Evolutionary conservation across 108 stramenopile genomes (phyloP).

Genomic region (Nitzschia inconspicua): DNA sequence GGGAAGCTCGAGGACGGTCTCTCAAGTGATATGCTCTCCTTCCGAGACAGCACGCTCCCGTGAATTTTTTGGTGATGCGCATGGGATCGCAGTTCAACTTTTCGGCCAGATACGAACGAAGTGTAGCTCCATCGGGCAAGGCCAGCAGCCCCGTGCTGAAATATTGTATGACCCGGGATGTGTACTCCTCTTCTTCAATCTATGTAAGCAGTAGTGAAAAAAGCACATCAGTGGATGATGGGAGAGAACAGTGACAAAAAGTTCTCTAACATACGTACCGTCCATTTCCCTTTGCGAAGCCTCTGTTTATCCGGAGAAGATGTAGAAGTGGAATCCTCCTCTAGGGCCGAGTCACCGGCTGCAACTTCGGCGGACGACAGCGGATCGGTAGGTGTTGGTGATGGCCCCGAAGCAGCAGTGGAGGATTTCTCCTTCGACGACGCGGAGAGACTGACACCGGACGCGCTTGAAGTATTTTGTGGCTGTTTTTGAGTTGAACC

Average conservation of each 20-base stretch:
- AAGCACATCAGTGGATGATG: not conserved
- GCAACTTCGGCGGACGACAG: too few species aligned
- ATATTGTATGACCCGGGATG: slow-evolving; percentile 89
- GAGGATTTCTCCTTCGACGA: too few species aligned
- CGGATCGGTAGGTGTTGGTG: too few species aligned
- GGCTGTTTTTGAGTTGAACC: too few species aligned
- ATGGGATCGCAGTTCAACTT: slow-evolving; percentile 96
- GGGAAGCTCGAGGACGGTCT: slow-evolving; percentile 50
- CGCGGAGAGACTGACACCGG: too few species aligned
- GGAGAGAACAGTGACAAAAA: not conserved
- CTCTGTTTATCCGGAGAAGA: slow-evolving; percentile 10
- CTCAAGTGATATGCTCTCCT: slow-evolving; percentile 73
- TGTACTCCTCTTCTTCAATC: slow-evolving; percentile 88
- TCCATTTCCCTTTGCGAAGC: slow-evolving; percentile 82
- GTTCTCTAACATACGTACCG: slow-evolving; percentile 40
- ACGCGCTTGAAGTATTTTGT: too few species aligned
- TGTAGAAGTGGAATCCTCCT: not conserved
- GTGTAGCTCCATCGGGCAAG: slow-evolving; percentile 88
- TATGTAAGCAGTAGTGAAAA: slow-evolving; percentile 13
- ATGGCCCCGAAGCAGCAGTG: too few species aligned
- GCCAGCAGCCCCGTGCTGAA: slow-evolving; percentile 87
- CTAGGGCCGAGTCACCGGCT: too few species aligned
- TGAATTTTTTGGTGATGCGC: slow-evolving; percentile 97
- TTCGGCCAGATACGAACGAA: slow-evolving; percentile 92
- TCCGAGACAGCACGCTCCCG: slow-evolving; percentile 90